A percentile compares a stretch with the other conserved stretches of the same genome.
Evolutionary conservation across 2,329 filamentous ascomycete species (phyloP).

Genomic region (Colletotrichum gigasporum): DNA sequence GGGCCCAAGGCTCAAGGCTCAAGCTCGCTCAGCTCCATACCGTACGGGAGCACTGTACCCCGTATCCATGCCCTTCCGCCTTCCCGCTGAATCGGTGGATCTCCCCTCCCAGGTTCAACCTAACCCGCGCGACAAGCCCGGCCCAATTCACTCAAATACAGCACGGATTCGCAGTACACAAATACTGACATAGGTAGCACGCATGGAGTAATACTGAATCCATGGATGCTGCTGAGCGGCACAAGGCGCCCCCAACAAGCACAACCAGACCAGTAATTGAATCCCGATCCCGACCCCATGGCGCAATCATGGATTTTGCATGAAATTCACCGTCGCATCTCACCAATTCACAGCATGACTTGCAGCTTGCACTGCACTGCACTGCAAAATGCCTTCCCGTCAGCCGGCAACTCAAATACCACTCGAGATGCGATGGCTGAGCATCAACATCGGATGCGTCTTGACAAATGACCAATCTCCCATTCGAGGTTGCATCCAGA

Average conservation of each 20-base stretch:
- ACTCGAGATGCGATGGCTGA: neutral
- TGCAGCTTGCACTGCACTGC: no score
- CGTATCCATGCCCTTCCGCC: slow-evolving; percentile 30
- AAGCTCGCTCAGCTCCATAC: slow-evolving; percentile 16
- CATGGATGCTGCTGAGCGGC: no score
- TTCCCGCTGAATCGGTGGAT: slow-evolving; percentile 30
- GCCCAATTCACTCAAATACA: slow-evolving; percentile 11
- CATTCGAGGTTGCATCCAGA: slow-evolving; percentile 20
- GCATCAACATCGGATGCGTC: neutral
- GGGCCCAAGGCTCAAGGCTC: no score
- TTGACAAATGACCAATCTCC: neutral
- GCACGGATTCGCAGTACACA: slow-evolving; percentile 9
- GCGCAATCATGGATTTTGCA: slow-evolving; percentile 5
- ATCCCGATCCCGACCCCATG: neutral
- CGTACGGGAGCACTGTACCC: slow-evolving; percentile 29
- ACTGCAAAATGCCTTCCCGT: neutral
- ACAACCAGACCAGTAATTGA: no score
- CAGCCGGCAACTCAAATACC: neutral
- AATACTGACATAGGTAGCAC: no score
- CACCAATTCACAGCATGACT: neutral
- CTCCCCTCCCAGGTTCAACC: slow-evolving; percentile 16
- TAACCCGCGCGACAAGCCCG: slow-evolving; percentile 1
- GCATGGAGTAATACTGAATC: no score
- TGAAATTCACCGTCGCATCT: slow-evolving; percentile 21
- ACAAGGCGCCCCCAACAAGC: neutral